These are phyloP conservation scores for Phytophthora idaei DNA, from an alignment of 352 stramenopile species.

Conservation along the genomic window DNA sequence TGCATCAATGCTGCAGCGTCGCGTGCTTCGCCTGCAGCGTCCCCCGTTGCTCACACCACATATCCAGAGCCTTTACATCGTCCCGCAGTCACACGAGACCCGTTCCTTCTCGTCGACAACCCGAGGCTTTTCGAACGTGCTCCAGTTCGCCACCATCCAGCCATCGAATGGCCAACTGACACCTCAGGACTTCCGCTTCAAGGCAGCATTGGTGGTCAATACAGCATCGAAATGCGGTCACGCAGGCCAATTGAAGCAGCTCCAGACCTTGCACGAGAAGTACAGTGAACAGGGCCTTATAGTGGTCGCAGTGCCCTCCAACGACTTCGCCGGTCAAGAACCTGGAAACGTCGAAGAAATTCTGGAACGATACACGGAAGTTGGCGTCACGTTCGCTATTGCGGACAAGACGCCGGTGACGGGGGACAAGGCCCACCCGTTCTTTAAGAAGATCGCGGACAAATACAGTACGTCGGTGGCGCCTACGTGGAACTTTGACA, in stretches of 20 bases:
- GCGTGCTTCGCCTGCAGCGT: slow-evolving; percentile 11
- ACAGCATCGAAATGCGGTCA: slow-evolving; percentile 67
- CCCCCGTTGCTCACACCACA: slow-evolving; percentile 1
- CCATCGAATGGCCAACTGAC: slow-evolving; percentile 38
- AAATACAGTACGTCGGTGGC: slow-evolving; percentile 72
- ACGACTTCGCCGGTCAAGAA: slow-evolving; percentile 72
- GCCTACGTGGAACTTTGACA: slow-evolving; percentile 85
- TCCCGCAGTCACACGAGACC: neutral
- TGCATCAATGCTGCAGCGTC: slow-evolving; percentile 1
- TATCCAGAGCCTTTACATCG: neutral
- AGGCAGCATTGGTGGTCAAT: slow-evolving; percentile 70
- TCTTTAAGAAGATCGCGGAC: slow-evolving; percentile 66
- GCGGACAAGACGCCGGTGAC: slow-evolving; percentile 53
- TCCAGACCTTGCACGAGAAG: slow-evolving; percentile 61
- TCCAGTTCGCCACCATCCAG: slow-evolving; percentile 55
- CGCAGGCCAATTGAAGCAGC: slow-evolving; percentile 51
- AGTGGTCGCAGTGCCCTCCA: slow-evolving; percentile 68
- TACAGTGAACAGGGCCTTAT: slow-evolving; percentile 51
- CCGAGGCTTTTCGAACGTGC: slow-evolving; percentile 48
- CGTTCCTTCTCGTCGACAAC: slow-evolving; percentile 17
- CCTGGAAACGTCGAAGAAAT: slow-evolving; percentile 51
- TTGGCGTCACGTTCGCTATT: slow-evolving; percentile 62
- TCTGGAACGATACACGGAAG: slow-evolving; percentile 46
- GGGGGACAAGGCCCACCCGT: slow-evolving; percentile 57
- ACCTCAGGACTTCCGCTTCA: slow-evolving; percentile 41